phyloP scores from a whole-genome alignment of 495 filamentous ascomycete species.

The Daldinia concentrica region DNA sequence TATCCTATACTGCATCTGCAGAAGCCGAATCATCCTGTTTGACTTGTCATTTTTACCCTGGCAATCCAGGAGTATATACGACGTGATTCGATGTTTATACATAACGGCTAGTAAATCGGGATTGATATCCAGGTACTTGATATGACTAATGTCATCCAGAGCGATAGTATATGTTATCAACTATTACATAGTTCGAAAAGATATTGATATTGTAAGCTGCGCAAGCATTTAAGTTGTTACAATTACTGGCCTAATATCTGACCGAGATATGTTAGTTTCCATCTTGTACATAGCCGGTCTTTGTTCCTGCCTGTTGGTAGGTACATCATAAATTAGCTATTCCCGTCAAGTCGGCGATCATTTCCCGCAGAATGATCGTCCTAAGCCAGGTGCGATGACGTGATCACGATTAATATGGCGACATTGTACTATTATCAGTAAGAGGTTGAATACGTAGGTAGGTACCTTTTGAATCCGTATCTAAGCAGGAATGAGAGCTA shows the following conservation, averaged over 20 bases:
- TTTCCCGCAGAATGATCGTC: conserved; percentile 27
- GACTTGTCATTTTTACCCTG: too few relatives aligned
- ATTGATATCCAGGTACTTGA: too few relatives aligned
- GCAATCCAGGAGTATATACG: too few relatives aligned
- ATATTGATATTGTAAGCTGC: not conserved
- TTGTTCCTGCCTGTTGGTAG: conserved; percentile 23
- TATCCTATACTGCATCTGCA: too few relatives aligned
- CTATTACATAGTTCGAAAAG: too few relatives aligned
- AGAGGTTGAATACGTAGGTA: not conserved
- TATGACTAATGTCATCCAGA: too few relatives aligned
- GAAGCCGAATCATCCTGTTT: too few relatives aligned
- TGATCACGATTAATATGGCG: conserved; percentile 36
- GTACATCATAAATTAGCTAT: conserved; percentile 4
- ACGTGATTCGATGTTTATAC: too few relatives aligned
- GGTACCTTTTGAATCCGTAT: not conserved
- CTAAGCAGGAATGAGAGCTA: not conserved
- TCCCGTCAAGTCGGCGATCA: conserved; percentile 31
- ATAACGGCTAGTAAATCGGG: too few relatives aligned
- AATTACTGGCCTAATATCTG: not conserved
- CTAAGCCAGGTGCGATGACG: conserved; percentile 20
- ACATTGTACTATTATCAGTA: conserved; percentile 17
- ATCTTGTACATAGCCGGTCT: conserved; percentile 21
- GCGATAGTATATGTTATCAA: too few relatives aligned
- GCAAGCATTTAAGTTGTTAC: not conserved
- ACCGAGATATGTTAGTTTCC: conserved; percentile 1